Evolutionary conservation across 2,329 filamentous ascomycete species (phyloP), one percentile per base, ranked within the genome.

Genomic region (Ophiostoma sp.): DNA sequence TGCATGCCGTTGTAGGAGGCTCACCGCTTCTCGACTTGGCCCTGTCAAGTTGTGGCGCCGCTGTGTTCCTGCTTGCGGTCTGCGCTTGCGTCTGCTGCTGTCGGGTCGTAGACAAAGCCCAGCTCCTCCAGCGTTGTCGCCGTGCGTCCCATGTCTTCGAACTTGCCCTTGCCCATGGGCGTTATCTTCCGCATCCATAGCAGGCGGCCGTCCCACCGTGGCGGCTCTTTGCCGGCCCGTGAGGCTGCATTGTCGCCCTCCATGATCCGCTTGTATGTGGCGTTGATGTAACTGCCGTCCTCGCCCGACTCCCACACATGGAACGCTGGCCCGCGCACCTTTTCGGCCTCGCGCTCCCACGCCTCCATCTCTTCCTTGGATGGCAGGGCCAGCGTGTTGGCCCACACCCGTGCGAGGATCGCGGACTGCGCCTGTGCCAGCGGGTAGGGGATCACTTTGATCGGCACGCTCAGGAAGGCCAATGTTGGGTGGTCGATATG

Each of bases 381-480:
- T 0, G 93, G 93, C 8, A 97, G 79, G 0, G 78, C 71, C 0
- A 45, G 79, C 0, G 85, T 80, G 45, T 90, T 89, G 0, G 91
- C 86, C 85, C 91, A 96, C 0, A 93, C 84, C 0, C 91, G 86
- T 2, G 93, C 87, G 63, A 96, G 82, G 0, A 91, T 85, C 0
- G 93, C 89, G 0, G 87, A 87, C 77, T 97, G 93, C 5, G 86
- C 87, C 78, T 97, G 92, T 0, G 88, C 84, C 0, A 95, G 74
- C 0, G 91, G 89, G 76, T 96, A 96, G 0, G 94, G 94, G n/a
- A 96, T 89, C n/a, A 95, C 86, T 72, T 89, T 90, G 75, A 93
- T 89, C 16, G 90, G 88, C 52, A 97, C 81, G 0, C 85, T 87
- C 0, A 90, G 83, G 75, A 97, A 93, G 0, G 86, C 89, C 1